Conservation (phyloP, 768 basidiomycete genomes). For the Amanita brunnescens region DNA sequence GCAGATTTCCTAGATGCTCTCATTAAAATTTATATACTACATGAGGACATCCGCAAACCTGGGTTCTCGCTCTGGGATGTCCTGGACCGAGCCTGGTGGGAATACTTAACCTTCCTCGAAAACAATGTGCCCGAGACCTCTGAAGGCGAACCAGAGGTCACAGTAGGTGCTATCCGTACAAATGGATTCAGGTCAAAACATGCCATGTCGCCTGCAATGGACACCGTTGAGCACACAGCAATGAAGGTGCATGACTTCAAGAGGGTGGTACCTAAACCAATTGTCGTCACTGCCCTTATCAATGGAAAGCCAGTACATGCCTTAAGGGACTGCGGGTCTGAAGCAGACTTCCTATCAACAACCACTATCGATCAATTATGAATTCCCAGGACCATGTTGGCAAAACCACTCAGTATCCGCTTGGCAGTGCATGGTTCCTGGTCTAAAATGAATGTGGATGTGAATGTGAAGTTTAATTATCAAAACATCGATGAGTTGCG, state of each 20-base stretch:
- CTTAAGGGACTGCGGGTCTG: conserved; percentile 28
- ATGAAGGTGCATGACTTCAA: conserved; percentile 12
- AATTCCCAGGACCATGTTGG: conserved; percentile 16
- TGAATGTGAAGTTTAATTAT: conserved; percentile 21
- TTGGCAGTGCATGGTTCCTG: conserved; percentile 34
- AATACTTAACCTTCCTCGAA: no score
- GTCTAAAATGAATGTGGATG: conserved; percentile 24
- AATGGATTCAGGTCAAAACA: background rate
- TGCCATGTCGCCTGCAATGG: background rate
- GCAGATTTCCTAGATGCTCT: background rate
- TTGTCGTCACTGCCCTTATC: conserved; percentile 21
- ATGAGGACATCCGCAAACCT: no score
- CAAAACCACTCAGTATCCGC: conserved; percentile 24
- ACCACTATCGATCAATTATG: conserved; percentile 29
- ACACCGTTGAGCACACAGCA: conserved; percentile 18
- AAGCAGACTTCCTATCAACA: conserved; percentile 33
- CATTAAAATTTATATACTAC: no score
- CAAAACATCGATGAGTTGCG: conserved; percentile 22
- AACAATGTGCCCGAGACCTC: no score
- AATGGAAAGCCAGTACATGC: conserved; percentile 26
- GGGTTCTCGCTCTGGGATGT: no score
- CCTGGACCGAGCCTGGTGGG: no score
- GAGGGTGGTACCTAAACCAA: conserved; percentile 20
- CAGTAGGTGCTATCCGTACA: background rate
- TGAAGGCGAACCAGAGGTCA: no score